Evolutionary conservation across 352 stramenopile genomes (phyloP), one percentile per base, ranked within the genome.

Genomic region (Phytophthora megakarya): DNA sequence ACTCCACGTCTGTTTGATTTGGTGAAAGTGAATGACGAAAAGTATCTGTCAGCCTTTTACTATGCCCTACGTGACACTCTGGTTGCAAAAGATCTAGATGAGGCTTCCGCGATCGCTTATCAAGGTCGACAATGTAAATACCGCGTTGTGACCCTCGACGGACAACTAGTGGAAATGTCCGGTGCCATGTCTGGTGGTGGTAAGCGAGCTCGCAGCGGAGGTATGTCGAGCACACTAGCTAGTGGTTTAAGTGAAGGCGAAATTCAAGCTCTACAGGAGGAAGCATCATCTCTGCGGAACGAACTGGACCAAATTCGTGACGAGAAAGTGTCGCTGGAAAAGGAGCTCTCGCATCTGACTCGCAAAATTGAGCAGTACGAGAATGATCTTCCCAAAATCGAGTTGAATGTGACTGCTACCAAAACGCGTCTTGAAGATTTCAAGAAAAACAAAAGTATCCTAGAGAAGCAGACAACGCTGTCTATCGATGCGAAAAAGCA

Each of bases 181-280:
- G 98, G 98, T 50, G 98, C 98, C 7, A 99, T 99, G 98, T 97
- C 95, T 5, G 98, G 98, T 53, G 98, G 98, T 73, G 98, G 98
- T 21, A 98, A 96, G 30, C 79, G 73, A 26, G 89, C 96, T 19
- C 83, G 91, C 30, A 96, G 87, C 25, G 97, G 96, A 18, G 93
- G 95, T n/a, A 99, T 99, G 95, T 92, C 81, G 11, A 93, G 77
- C 33, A 84, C 81, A 5, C 73, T 95, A 42, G 48, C 78, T 8
- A 74, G 59, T 4, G 76, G 72, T 3, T 40, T 89, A 26, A 92
- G 77, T 23, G 73, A 89, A 32, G 67, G 65, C 1, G 85, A 96
- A 35, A 88, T 94, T 50, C 54, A 60, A 8, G 66, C 65, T 23
- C 55, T 96, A n/a, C 80, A 95, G 52, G 61, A 77, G 0, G 74